phyloP scores from a whole-genome alignment of 768 basidiomycete species.

The Russula dissimulans region DNA sequence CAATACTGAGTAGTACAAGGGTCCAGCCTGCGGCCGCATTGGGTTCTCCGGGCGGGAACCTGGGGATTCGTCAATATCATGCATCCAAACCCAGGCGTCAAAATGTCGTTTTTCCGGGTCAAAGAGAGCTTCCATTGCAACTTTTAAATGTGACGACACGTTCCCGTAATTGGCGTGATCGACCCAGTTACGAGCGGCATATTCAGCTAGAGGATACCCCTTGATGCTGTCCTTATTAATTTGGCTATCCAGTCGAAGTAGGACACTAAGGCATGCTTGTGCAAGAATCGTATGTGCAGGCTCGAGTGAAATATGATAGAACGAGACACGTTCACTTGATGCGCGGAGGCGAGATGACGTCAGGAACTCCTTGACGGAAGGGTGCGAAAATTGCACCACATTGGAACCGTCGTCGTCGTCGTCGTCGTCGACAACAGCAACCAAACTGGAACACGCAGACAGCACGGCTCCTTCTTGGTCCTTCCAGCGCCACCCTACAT shows the following conservation, averaged over 20 bases:
- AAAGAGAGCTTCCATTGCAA: neutral
- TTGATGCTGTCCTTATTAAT: neutral
- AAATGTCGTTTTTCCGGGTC: neutral
- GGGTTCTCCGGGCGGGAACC: rapidly evolving
- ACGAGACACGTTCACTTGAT: neutral
- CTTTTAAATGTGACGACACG: neutral
- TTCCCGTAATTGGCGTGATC: neutral
- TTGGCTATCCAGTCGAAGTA: neutral
- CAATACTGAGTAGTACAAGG: neutral
- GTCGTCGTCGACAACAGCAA: neutral
- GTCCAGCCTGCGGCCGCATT: rapidly evolving
- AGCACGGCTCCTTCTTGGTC: neutral
- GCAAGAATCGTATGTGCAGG: neutral
- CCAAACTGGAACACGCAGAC: neutral
- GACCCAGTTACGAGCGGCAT: neutral
- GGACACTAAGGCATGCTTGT: neutral
- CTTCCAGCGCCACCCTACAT: neutral
- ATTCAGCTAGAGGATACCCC: neutral
- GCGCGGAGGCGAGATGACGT: neutral
- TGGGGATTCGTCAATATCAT: neutral
- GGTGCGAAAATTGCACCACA: neutral
- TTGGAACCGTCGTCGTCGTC: neutral
- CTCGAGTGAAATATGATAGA: neutral
- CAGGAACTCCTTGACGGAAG: neutral
- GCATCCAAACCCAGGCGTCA: neutral